phyloP scores from a whole-genome alignment of 306 rosid species.

The Luffa acutangula region DNA sequence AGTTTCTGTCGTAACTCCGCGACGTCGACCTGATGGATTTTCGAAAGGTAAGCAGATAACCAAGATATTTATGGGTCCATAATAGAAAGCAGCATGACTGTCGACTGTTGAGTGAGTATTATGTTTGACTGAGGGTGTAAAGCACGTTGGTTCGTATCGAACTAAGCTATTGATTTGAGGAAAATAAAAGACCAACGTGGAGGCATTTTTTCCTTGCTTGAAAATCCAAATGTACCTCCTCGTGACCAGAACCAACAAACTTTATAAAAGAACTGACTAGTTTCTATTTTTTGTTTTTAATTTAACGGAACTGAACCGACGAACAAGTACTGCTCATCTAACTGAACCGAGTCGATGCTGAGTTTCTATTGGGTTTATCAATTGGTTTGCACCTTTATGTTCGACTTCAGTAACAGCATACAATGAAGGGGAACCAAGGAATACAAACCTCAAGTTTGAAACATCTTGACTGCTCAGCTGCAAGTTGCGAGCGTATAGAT shows the following conservation, averaged over 20 bases:
- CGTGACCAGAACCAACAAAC: not conserved
- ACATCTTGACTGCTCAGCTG: constrained; percentile 89
- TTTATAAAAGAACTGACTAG: not conserved
- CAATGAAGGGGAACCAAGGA: not conserved
- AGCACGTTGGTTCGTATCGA: not conserved
- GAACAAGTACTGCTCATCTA: not conserved
- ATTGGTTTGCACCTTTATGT: not conserved
- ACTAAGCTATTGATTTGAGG: not conserved
- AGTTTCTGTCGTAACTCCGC: constrained; percentile 90
- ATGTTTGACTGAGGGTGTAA: not conserved
- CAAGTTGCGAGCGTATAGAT: constrained; percentile 89
- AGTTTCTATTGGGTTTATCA: not conserved
- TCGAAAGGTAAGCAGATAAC: constrained; percentile 8
- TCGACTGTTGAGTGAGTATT: not conserved
- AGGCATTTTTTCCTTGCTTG: not conserved
- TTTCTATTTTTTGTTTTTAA: not conserved
- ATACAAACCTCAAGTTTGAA: constrained; percentile 83
- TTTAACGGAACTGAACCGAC: not conserved
- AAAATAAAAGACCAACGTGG: not conserved
- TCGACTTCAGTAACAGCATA: not conserved
- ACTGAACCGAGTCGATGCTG: not conserved
- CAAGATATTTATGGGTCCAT: not conserved
- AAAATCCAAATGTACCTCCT: not conserved
- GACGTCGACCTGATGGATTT: constrained; percentile 60
- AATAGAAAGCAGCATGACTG: not conserved